Evolutionary conservation across 306 rosid genomes (phyloP), one percentile per base, ranked within the genome.

Genomic region (Lathyrus tuberosus): DNA sequence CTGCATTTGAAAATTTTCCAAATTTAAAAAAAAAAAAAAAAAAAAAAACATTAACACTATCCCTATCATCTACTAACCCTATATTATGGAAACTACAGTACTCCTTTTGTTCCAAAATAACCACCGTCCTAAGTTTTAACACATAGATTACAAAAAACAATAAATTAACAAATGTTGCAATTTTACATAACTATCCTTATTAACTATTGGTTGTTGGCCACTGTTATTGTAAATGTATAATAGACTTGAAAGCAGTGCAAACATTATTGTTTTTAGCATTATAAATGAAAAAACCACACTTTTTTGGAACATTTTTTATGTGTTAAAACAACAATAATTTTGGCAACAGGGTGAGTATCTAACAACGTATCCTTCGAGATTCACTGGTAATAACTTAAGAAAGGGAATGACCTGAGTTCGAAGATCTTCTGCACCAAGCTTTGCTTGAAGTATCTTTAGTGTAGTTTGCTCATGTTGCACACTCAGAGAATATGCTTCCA

Each of bases 391-490:
- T 41, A 51, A 62, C 35, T 40, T 40, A 35, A 33, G 67, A 57
- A 28, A 65, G 48, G 48, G 22, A 62, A 53, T 56, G 31, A 94
- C 98, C 97, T 90, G 98, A 62, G 96, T 94, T 42, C 98, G 98
- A 75, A 94, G 97, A 81, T 94, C 98, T 72, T 94, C 97, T 15
- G 77, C 43, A 35, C 97, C 97, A 67, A 94, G 96, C 82, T 90
- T 94, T 47, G 78, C 82, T 88, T 84, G 86, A 73, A 94, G 98
- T 78, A 94, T 94, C 86, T 75, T 87, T 7, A 88, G 90, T 42
- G 98, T 94, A 40, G 98, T 94, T 84, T 90, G 97, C 78, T 94
- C 98, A 43, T 94, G 98, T 79, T 94, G 98, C 67, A 94, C 95
- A 35, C 98, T 94, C 65, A 94, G 85, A 69, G 98, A 85, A 80